Conservation (phyloP, 2,329 filamentous ascomycete species). For the Escovopsis sp. region DNA sequence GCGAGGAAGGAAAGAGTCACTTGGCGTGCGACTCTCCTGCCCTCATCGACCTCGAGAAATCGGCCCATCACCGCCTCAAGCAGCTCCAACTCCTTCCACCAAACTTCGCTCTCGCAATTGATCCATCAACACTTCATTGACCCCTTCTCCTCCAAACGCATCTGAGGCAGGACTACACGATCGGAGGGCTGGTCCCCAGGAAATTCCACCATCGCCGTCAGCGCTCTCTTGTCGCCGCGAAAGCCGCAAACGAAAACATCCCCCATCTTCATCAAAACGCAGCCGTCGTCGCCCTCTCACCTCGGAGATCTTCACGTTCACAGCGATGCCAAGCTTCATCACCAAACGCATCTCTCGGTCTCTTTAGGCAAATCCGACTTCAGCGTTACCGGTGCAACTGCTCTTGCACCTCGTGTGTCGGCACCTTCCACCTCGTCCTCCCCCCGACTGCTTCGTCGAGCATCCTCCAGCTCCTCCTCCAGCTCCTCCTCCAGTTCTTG, state of each 20-base stretch:
- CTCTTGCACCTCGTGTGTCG: background rate
- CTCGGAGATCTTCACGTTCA: background rate
- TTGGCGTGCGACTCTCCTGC: background rate
- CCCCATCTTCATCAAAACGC: no score
- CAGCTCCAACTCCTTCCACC: no score
- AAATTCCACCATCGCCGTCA: no score
- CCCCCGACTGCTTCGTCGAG: background rate
- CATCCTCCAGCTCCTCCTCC: no score
- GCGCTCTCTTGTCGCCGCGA: no score
- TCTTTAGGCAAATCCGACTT: background rate
- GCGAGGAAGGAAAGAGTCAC: background rate
- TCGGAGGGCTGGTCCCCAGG: no score
- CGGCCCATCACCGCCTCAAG: background rate
- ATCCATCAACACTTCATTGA: background rate
- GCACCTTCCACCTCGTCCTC: constrained; percentile 1
- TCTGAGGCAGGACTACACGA: no score
- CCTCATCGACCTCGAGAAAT: background rate
- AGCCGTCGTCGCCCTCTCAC: background rate
- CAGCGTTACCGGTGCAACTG: background rate
- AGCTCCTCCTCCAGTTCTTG: no score
- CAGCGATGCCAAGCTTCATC: constrained; percentile 1
- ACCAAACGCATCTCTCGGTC: background rate
- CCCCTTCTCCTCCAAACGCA: background rate
- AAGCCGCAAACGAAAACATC: no score
- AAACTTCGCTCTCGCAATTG: no score